phyloP scores from a whole-genome alignment of 176 grass and related monocot genomes.

The Ananas comosus region DNA sequence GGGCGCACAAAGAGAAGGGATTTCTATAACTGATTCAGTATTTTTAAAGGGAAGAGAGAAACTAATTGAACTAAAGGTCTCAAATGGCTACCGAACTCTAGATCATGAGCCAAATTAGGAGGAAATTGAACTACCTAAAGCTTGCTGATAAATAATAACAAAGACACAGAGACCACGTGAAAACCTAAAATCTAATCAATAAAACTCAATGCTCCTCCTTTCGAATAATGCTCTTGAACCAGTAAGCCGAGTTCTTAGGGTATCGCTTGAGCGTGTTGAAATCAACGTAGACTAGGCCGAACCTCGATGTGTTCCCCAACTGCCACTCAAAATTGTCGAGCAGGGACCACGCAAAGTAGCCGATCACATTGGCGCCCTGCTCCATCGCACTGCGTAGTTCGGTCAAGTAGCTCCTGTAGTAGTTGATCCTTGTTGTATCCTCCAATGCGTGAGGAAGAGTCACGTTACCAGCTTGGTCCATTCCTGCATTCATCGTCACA shows the following conservation, averaged over 20 bases:
- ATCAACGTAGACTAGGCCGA: constrained; percentile 35
- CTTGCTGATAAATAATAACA: no score
- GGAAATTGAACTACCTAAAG: no score
- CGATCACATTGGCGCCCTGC: constrained; percentile 28
- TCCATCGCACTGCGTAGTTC: constrained; percentile 30
- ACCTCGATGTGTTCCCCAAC: constrained; percentile 43
- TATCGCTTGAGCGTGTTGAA: constrained; percentile 26
- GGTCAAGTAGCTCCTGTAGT: constrained; percentile 35
- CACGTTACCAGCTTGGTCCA: constrained; percentile 41
- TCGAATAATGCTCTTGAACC: constrained; percentile 42
- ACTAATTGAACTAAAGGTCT: no score
- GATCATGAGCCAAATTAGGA: no score
- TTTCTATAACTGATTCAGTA: no score
- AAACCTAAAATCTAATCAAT: no score
- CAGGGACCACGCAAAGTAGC: constrained; percentile 54
- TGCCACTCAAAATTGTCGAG: constrained; percentile 59
- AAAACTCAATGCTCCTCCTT: neutral
- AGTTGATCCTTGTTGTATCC: constrained; percentile 38
- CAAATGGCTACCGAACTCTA: no score
- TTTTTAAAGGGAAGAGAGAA: no score
- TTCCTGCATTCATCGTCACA: constrained; percentile 14
- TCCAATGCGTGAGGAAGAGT: constrained; percentile 29
- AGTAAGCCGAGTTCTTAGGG: constrained; percentile 48
- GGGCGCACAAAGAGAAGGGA: no score
- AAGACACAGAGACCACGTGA: no score